These are phyloP conservation scores for Zygosaccharomyces kombuchaensis DNA, from an alignment of 805 yeast genomes.

Conservation along the genomic window DNA sequence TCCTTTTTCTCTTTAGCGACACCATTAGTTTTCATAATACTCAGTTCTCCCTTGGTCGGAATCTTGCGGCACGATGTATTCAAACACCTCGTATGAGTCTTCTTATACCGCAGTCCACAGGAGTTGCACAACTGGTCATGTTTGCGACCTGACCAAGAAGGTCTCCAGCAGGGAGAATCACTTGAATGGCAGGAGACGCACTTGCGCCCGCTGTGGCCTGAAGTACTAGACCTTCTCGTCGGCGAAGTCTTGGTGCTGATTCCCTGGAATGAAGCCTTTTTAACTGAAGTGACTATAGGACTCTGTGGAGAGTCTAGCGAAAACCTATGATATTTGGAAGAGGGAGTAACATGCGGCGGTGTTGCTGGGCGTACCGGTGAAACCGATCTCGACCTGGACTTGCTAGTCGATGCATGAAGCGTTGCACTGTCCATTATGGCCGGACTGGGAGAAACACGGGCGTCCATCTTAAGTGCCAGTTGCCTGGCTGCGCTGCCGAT, in stretches of 20 bases:
- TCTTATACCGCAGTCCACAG: slow-evolving; percentile 91
- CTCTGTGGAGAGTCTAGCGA: slow-evolving; percentile 22
- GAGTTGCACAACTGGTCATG: slow-evolving; percentile 97
- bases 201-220: slow-evolving; percentile 40
- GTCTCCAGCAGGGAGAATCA: slow-evolving; percentile 98
- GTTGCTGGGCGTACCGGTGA: slow-evolving; percentile 18
- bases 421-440: slow-evolving; percentile 2
- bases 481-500: slow-evolving; percentile 18
- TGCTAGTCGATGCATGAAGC: neutral
- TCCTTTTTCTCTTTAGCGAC: slow-evolving; percentile 34
- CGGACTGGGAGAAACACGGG: slow-evolving; percentile 6
- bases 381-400: slow-evolving; percentile 16
- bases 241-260: slow-evolving; percentile 10
- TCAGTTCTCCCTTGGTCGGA: slow-evolving; percentile 96
- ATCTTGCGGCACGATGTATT: slow-evolving; percentile 73
- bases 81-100: slow-evolving; percentile 87
- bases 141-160: slow-evolving; percentile 77
- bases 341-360: slow-evolving; percentile 13
- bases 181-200: slow-evolving; percentile 89
- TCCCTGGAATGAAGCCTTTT: slow-evolving; percentile 5
- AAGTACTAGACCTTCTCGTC: slow-evolving; percentile 13
- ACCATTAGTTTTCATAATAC: slow-evolving; percentile 75
- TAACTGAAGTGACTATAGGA: slow-evolving; percentile 11
- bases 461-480: slow-evolving; percentile 17
- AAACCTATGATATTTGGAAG: slow-evolving; percentile 23